A percentile compares a stretch with the other conserved stretches of the same genome.
Evolutionary conservation across 208 protist genomes (phyloP).

Genomic region (Borovskyia barvae): DNA sequence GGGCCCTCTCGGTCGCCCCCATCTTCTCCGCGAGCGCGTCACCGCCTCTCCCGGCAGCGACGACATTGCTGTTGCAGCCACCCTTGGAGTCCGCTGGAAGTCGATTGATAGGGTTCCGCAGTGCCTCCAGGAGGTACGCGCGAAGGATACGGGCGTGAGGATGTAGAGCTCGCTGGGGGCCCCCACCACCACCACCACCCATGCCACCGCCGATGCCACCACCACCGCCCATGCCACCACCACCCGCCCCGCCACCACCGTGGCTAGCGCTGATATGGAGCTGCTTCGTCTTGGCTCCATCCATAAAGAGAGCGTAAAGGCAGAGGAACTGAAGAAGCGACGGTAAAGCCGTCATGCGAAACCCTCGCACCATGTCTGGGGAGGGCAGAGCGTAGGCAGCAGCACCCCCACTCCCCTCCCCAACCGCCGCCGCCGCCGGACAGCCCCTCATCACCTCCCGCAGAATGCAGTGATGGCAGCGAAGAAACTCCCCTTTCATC

Average conservation of each 20-base stretch:
- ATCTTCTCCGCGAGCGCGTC: not conserved
- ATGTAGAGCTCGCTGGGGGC: constrained; percentile 47
- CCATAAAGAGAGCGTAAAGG: constrained; percentile 80
- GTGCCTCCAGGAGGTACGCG: constrained; percentile 52
- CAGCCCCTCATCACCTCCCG: constrained; percentile 24
- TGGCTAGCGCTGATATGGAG: constrained; percentile 16
- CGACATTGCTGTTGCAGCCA: not conserved
- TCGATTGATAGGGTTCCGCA: constrained; percentile 38
- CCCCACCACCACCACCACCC: constrained; percentile 11
- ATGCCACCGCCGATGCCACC: constrained; percentile 5
- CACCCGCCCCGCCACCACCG: constrained; percentile 7
- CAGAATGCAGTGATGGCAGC: constrained; percentile 61
- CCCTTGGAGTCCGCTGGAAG: not conserved
- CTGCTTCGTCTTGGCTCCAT: constrained; percentile 61
- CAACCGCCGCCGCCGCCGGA: not conserved
- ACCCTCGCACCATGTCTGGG: constrained; percentile 17
- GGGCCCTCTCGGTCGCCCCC: not conserved
- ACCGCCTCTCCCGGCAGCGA: not conserved
- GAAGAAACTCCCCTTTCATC: constrained; percentile 64
- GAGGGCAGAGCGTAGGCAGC: not conserved
- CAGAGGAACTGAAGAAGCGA: constrained; percentile 65
- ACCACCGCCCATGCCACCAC: constrained; percentile 1
- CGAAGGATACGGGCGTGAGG: constrained; percentile 71
- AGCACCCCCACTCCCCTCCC: not conserved
- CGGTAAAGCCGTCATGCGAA: constrained; percentile 32